Evolutionary conservation across 352 stramenopile genomes (phyloP), one percentile per base, ranked within the genome.

Genomic region (Pythium oligandrum): DNA sequence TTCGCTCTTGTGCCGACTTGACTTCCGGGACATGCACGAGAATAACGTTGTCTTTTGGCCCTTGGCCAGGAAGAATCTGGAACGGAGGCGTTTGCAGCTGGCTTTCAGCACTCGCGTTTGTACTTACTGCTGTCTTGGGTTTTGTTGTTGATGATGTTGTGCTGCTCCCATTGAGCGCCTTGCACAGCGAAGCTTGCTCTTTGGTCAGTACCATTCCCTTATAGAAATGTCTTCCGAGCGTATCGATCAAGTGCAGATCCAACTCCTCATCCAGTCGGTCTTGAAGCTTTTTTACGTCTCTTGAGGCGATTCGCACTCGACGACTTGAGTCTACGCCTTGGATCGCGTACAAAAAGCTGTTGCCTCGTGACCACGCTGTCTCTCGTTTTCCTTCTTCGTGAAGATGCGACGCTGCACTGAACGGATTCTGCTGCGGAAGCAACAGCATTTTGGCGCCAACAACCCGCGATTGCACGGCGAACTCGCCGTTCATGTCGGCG

Each of bases 401-500:
- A 3, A 91, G 61, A 65, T 89, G 75, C 4, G 78, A 88, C 0
- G 76, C 81, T 7, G 77, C 75, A 48, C 75, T 86, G 48, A 90
- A 88, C 17, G 81, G 75, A 47, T 90, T 92, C 44, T 88, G 71
- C 63, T 80, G 72, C 0, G 78, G 78, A 6, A 89, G 40, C 6
- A 88, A 50, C 40, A 83, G 48, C 67, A 90, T 78, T 2, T 83
- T 78, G 17, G 75, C 66, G 0, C 77, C 76, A 31, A 92, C n/a
- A 9, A 88, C 55, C 0, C 75, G 73, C 11, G 74, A 83, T 44
- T 88, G 78, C 26, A 90, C 64, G 0, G 71, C 81, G 47, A 92
- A 90, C 59, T 91, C 80, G 32, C 80, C 75, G 40, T 83, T 92
- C 75, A 90, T 80, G 33, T 89, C 81, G 10, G 76, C 75, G 43